Evolutionary conservation across 148 eudicot genomes (phyloP).

Genomic region (Heliosperma pusillum): DNA sequence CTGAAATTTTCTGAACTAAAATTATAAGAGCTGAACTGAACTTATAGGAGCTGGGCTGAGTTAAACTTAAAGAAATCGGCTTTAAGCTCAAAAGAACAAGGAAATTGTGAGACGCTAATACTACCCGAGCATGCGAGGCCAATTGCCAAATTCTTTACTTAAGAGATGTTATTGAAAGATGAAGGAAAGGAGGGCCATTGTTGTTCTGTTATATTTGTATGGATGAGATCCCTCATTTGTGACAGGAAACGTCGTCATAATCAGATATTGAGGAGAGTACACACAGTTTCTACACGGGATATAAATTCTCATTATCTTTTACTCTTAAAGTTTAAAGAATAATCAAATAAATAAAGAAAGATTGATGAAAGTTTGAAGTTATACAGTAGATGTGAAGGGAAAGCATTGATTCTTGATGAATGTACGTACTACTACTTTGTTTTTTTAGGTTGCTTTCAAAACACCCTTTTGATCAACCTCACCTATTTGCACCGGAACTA

Average conservation of each 20-base stretch:
- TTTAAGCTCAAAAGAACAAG: too few relatives aligned
- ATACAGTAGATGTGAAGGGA: background rate
- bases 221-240: constrained; percentile 16
- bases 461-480: constrained; percentile 18
- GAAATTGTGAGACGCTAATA: too few relatives aligned
- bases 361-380: background rate
- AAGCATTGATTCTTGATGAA: constrained; percentile 7
- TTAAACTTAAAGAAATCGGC: too few relatives aligned
- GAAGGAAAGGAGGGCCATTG: background rate
- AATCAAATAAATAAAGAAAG: background rate
- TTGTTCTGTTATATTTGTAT: constrained; percentile 15
- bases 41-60: too few relatives aligned
- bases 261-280: constrained; percentile 18
- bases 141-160: background rate
- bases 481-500: constrained; percentile 29
- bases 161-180: background rate
- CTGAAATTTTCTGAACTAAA: too few relatives aligned
- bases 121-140: background rate
- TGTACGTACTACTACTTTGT: background rate
- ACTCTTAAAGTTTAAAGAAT: constrained; percentile 22
- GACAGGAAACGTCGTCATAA: constrained; percentile 14
- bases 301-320: constrained; percentile 33
- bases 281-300: constrained; percentile 19
- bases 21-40: too few relatives aligned
- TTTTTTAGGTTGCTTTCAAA: background rate